Evolutionary conservation across 108 stramenopile genomes (phyloP).

Genomic region (Heterococcus sp.): DNA sequence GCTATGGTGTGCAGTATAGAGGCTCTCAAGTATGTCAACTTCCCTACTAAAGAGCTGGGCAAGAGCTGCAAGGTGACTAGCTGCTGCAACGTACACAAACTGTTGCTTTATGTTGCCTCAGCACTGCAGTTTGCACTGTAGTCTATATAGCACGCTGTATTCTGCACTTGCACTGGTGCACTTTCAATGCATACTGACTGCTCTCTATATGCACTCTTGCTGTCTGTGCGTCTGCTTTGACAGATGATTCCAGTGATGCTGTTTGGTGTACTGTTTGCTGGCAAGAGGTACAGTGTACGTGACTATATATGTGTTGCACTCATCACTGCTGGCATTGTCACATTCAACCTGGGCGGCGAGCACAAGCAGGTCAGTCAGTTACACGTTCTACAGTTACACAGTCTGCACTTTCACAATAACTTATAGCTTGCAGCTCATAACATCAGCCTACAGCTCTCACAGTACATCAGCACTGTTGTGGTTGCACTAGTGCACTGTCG

Average conservation of each 20-base stretch:
- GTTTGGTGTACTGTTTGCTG: slow-evolving; percentile 51
- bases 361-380: slow-evolving; percentile 8
- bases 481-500: no score
- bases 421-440: no score
- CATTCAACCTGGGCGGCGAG: slow-evolving; percentile 13
- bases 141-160: no score
- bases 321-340: slow-evolving; percentile 43
- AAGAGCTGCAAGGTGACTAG: slow-evolving; percentile 47
- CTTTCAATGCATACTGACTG: no score
- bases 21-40: slow-evolving; percentile 53
- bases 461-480: no score
- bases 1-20: slow-evolving; percentile 54
- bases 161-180: no score
- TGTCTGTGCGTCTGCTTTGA: neutral
- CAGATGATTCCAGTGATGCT: slow-evolving; percentile 58
- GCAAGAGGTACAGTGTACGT: slow-evolving; percentile 30
- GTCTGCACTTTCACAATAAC: neutral
- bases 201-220: no score
- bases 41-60: slow-evolving; percentile 52
- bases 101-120: neutral
- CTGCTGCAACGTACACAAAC: neutral
- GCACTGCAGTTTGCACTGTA: no score
- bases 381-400: neutral
- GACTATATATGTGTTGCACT: slow-evolving; percentile 45
- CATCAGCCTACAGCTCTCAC: no score